A percentile compares a stretch with the other conserved stretches of the same genome.
These are phyloP conservation scores for Hibiscus syriacus DNA, from an alignment of 345 rosid genomes.

Conservation along the genomic window DNA sequence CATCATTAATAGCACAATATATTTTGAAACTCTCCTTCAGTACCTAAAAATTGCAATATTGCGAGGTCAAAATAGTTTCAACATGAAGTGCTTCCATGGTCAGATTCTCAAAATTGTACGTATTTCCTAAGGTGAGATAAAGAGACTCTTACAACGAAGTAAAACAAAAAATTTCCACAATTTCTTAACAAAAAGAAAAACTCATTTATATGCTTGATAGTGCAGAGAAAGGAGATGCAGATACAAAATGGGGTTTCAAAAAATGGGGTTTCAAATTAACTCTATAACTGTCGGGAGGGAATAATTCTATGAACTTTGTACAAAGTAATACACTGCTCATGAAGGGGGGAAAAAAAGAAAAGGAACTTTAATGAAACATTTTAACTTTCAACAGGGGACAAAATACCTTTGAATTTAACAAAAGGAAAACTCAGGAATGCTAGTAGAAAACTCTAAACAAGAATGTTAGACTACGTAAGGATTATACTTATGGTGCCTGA, in stretches of 20 bases:
- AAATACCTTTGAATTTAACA: not conserved
- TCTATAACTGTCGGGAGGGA: too few species aligned
- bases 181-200: not conserved
- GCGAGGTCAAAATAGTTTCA: slow-evolving; percentile 7
- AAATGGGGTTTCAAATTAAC: not conserved
- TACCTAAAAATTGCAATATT: slow-evolving; percentile 47
- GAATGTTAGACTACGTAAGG: not conserved
- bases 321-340: not conserved
- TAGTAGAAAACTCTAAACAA: not conserved
- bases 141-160: not conserved
- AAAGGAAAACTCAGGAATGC: not conserved
- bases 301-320: not conserved
- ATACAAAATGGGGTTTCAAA: not conserved
- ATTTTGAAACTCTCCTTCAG: slow-evolving; percentile 97
- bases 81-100: not conserved
- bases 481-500: not conserved
- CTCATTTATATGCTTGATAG: not conserved
- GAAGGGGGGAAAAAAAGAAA: not conserved
- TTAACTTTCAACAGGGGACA: not conserved
- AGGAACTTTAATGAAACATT: not conserved
- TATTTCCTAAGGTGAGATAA: not conserved
- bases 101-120: not conserved
- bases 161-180: not conserved
- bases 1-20: slow-evolving; percentile 91
- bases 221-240: not conserved